A percentile compares a stretch with the other conserved stretches of the same genome.
Evolutionary conservation across 2,329 filamentous ascomycete genomes (phyloP).

Genomic region (Fusarium circinatum): DNA sequence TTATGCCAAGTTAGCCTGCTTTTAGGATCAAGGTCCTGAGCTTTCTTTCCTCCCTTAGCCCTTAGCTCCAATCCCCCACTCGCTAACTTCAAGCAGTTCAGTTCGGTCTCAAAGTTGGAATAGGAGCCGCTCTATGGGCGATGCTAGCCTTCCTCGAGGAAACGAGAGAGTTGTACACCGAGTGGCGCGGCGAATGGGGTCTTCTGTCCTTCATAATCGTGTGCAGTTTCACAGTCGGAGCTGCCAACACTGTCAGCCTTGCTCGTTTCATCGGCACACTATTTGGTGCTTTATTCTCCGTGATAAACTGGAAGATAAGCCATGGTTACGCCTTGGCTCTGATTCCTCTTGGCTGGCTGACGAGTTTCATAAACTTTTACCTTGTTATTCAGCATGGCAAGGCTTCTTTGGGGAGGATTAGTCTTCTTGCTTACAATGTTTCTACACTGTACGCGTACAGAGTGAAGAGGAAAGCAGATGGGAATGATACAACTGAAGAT

Average conservation of each 20-base stretch:
- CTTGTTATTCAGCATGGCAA: constrained; percentile 87
- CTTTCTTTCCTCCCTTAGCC: neutral
- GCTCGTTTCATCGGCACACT: constrained; percentile 88
- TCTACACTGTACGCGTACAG: constrained; percentile 94
- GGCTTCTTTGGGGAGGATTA: constrained; percentile 90
- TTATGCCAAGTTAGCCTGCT: neutral
- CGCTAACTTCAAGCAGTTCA: constrained; percentile 53
- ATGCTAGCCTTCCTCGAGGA: constrained; percentile 84
- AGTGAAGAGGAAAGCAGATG: constrained; percentile 79
- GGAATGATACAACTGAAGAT: constrained; percentile 75
- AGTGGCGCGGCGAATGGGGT: constrained; percentile 97
- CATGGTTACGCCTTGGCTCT: constrained; percentile 78
- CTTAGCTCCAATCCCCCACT: neutral
- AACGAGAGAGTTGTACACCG: constrained; percentile 81
- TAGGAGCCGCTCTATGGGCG: constrained; percentile 88
- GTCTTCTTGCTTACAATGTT: constrained; percentile 95
- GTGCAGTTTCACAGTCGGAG: constrained; percentile 98
- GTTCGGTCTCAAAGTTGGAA: constrained; percentile 92
- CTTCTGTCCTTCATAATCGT: constrained; percentile 97
- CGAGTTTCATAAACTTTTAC: constrained; percentile 86
- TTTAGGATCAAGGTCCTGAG: neutral
- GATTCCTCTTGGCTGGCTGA: constrained; percentile 81
- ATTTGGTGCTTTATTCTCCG: constrained; percentile 79
- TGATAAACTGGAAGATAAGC: constrained; percentile 81
- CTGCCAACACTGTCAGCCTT: constrained; percentile 90